phyloP scores from a whole-genome alignment of 345 rosid genomes.

The Heritiera fomes region DNA sequence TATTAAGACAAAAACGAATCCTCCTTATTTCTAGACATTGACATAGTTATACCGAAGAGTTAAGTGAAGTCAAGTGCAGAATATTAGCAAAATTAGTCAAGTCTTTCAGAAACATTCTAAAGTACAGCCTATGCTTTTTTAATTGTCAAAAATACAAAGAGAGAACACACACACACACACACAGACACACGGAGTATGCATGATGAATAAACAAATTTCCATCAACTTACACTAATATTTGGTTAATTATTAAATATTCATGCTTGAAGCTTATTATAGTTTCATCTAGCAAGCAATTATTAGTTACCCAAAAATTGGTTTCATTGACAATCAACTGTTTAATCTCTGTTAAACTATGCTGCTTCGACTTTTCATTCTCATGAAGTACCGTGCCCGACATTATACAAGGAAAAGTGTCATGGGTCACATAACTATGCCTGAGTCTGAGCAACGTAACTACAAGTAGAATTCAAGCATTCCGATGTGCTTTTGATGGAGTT shows the following conservation, averaged over 20 bases:
- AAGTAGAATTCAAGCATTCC: not conserved
- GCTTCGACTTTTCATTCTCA: not conserved
- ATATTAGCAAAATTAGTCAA: not conserved
- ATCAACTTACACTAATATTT: not conserved
- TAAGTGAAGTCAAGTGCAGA: not conserved
- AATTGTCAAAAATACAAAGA: not conserved
- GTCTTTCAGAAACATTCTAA: slow-evolving; percentile 3
- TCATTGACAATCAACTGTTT: not conserved
- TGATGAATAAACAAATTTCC: slow-evolving; percentile 5
- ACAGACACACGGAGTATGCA: not conserved
- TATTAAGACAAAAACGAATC: not conserved
- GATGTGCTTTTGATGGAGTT: not conserved
- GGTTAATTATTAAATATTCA: not conserved
- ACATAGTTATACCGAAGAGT: not conserved
- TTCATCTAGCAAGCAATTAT: not conserved
- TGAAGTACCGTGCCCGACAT: not conserved
- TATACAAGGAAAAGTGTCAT: not conserved
- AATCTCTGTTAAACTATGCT: not conserved
- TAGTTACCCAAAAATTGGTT: not conserved
- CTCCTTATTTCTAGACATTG: not conserved
- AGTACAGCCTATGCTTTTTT: not conserved
- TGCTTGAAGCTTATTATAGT: not conserved
- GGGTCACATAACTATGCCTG: not conserved
- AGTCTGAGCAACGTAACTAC: not conserved
- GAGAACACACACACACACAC: not conserved